These are phyloP conservation scores for Jasminum sambac DNA, from an alignment of 257 asterid species.

Conservation along the genomic window DNA sequence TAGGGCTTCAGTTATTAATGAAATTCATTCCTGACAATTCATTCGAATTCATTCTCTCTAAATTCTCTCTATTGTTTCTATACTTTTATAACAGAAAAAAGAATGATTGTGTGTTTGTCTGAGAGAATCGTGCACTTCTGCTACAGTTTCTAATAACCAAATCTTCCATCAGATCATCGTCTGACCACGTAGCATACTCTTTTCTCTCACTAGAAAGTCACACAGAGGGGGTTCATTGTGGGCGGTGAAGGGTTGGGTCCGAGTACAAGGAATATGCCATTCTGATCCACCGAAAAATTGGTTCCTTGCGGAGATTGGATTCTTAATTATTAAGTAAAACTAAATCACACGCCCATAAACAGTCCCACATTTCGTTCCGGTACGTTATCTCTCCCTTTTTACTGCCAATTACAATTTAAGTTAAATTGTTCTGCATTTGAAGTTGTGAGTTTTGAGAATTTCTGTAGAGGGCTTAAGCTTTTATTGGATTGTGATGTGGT, in stretches of 20 bases:
- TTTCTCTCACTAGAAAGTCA: neutral
- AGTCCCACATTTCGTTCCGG: constrained; percentile 28
- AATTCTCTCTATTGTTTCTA: no score
- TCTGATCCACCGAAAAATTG: constrained; percentile 23
- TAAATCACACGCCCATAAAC: constrained; percentile 1
- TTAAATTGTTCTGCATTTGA: constrained; percentile 12
- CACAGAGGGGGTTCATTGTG: neutral
- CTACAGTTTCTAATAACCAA: neutral
- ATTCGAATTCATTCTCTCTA: no score
- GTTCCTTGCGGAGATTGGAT: constrained; percentile 38
- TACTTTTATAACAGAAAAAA: no score
- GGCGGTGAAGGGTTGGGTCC: neutral
- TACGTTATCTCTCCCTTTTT: constrained; percentile 3
- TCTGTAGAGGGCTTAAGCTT: constrained; percentile 5
- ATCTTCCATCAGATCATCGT: neutral
- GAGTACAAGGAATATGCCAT: constrained; percentile 37
- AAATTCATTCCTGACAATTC: no score
- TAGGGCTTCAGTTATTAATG: no score
- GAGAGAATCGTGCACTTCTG: neutral
- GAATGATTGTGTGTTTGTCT: neutral
- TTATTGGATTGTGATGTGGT: constrained; percentile 1
- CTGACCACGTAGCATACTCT: neutral
- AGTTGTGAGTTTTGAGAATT: constrained; percentile 7
- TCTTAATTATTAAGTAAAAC: constrained; percentile 5
- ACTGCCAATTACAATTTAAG: constrained; percentile 8